Evolutionary conservation across 768 basidiomycete species (phyloP).

Genomic region (Infundibulicybe gibba): DNA sequence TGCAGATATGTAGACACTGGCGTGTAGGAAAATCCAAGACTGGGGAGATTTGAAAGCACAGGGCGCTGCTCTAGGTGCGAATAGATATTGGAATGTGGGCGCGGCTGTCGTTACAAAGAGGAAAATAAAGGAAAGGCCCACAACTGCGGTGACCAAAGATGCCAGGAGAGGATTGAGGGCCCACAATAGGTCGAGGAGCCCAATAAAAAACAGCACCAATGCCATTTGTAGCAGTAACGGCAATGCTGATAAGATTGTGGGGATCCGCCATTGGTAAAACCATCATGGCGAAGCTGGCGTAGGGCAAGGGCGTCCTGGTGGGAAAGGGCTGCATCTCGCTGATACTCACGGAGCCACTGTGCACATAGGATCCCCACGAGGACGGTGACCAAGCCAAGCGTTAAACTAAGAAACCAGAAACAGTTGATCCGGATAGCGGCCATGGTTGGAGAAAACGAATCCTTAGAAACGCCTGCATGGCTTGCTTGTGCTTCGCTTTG

Average conservation of each 20-base stretch:
- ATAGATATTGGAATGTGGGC: constrained; percentile 16
- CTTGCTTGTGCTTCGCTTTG: too few relatives aligned
- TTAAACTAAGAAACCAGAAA: constrained; percentile 18
- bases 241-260: constrained; percentile 19
- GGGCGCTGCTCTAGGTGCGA: constrained; percentile 6
- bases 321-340: constrained; percentile 11
- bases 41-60: constrained; percentile 24
- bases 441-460: constrained; percentile 6
- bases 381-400: constrained; percentile 16
- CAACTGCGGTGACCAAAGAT: constrained; percentile 10
- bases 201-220: constrained; percentile 24
- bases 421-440: constrained; percentile 16
- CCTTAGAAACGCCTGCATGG: background rate
- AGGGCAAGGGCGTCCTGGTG: constrained; percentile 16
- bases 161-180: constrained; percentile 14
- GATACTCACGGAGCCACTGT: constrained; percentile 23
- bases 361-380: constrained; percentile 19
- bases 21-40: constrained; percentile 15
- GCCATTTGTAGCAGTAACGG: constrained; percentile 25
- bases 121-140: constrained; percentile 15
- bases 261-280: constrained; percentile 22
- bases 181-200: constrained; percentile 24
- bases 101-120: constrained; percentile 16
- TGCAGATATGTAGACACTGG: too few relatives aligned
- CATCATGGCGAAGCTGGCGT: constrained; percentile 24